Conservation (phyloP, 768 basidiomycete species). For the Leccinum arenicola region DNA sequence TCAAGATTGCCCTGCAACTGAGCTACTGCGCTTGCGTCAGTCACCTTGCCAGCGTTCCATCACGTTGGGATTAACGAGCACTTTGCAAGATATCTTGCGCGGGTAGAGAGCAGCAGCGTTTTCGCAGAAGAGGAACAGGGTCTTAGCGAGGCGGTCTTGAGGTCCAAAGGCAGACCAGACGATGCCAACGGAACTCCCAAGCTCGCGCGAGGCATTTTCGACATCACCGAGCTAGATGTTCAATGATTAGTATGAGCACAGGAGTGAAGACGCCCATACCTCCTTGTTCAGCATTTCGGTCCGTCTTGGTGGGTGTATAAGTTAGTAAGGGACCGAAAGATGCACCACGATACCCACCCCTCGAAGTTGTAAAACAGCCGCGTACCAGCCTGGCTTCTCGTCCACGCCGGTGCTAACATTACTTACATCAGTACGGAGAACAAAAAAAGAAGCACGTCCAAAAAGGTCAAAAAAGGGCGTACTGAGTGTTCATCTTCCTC, state of each 20-base stretch:
- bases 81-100: conserved; percentile 39
- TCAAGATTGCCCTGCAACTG: conserved; percentile 39
- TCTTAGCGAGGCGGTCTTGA: conserved; percentile 46
- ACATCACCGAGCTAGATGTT: conserved; percentile 44
- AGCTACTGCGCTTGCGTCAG: conserved; percentile 35
- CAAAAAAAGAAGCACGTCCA: not conserved
- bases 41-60: conserved; percentile 26
- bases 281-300: conserved; percentile 47
- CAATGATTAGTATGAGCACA: not conserved
- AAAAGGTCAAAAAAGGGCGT: too few relatives aligned
- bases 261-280: conserved; percentile 23
- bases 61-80: conserved; percentile 29
- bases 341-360: conserved; percentile 29
- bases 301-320: conserved; percentile 29
- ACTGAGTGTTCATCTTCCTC: conserved; percentile 23
- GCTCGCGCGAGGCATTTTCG: conserved; percentile 50
- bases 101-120: conserved; percentile 54
- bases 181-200: conserved; percentile 54
- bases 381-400: conserved; percentile 33
- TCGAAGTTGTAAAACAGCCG: conserved; percentile 47
- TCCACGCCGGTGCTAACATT: conserved; percentile 38
- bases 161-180: conserved; percentile 48
- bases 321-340: not conserved
- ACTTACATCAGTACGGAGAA: not conserved
- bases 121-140: conserved; percentile 49